Percentiles rank a stretch among this genome's conserved stretches.
These are phyloP conservation scores for Colletotrichum sp. DNA, from an alignment of 2,329 filamentous ascomycete species.

Conservation along the genomic window DNA sequence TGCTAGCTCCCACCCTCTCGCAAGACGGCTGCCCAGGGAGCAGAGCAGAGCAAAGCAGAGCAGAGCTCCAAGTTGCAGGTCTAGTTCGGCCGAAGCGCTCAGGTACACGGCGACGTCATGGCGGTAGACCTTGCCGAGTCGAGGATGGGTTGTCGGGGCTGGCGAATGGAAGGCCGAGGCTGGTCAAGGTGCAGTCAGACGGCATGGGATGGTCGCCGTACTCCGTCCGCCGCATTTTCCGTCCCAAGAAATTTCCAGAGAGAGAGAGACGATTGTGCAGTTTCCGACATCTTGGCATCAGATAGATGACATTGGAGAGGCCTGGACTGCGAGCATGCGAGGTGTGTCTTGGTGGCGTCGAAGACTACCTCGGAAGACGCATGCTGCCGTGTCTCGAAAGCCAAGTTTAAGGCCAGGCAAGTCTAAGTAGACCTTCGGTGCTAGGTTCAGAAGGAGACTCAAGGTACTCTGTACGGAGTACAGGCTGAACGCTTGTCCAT, in stretches of 20 bases:
- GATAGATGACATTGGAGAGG: background rate
- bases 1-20: background rate
- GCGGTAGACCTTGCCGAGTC: background rate
- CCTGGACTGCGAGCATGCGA: background rate
- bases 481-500: background rate
- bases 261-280: background rate
- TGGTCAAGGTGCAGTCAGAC: background rate
- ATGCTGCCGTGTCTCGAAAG: background rate
- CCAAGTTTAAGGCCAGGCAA: background rate
- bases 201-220: background rate
- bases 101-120: conserved; percentile 3
- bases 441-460: background rate
- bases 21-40: background rate
- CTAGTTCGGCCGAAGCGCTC: conserved; percentile 12
- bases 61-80: background rate
- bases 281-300: background rate
- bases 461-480: background rate
- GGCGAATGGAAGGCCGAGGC: background rate
- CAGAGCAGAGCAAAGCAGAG: background rate
- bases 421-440: background rate
- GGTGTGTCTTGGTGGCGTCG: background rate
- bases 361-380: background rate
- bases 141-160: background rate
- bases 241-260: background rate
- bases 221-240: background rate